These are phyloP conservation scores for Pichia scutulata DNA, from an alignment of 805 yeast genomes.

Conservation along the genomic window DNA sequence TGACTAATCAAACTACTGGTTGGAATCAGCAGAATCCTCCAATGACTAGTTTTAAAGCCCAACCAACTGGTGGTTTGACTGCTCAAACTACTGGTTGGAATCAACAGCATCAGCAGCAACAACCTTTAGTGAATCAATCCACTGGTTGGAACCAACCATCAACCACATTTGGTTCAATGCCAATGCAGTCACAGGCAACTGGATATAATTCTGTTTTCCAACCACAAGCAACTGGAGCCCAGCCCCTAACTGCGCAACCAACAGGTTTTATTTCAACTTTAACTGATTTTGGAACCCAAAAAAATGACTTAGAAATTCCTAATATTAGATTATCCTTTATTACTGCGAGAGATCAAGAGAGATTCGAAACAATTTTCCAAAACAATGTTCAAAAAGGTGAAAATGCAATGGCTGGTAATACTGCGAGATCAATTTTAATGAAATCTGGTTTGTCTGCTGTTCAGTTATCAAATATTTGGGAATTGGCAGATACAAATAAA, in stretches of 20 bases:
- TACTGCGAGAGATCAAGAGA: conserved; percentile 75
- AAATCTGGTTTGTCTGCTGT: conserved; percentile 72
- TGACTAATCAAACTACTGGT: conserved; percentile 34
- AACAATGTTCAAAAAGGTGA: conserved; percentile 70
- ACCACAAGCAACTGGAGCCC: conserved; percentile 11
- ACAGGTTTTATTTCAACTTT: conserved; percentile 38
- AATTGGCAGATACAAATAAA: conserved; percentile 78
- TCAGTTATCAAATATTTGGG: conserved; percentile 82
- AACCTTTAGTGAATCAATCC: conserved; percentile 27
- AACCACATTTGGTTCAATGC: conserved; percentile 30
- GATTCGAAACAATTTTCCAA: conserved; percentile 78
- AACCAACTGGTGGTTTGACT: conserved; percentile 28
- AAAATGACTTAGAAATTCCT: conserved; percentile 59
- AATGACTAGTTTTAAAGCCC: conserved; percentile 13
- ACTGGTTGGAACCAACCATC: conserved; percentile 35
- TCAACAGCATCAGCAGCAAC: conserved; percentile 15
- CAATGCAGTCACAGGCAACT: conserved; percentile 33
- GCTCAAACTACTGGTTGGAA: conserved; percentile 38
- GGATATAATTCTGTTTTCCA: conserved; percentile 27
- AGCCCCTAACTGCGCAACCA: conserved; percentile 32
- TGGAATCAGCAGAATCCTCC: conserved; percentile 19
- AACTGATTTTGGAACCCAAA: conserved; percentile 18
- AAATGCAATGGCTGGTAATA: conserved; percentile 56
- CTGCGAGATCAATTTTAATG: conserved; percentile 72
- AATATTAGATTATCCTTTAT: conserved; percentile 75